Evolutionary conservation across 2,329 filamentous ascomycete genomes (phyloP).

Genomic region (Coniochaeta hoffmannii): DNA sequence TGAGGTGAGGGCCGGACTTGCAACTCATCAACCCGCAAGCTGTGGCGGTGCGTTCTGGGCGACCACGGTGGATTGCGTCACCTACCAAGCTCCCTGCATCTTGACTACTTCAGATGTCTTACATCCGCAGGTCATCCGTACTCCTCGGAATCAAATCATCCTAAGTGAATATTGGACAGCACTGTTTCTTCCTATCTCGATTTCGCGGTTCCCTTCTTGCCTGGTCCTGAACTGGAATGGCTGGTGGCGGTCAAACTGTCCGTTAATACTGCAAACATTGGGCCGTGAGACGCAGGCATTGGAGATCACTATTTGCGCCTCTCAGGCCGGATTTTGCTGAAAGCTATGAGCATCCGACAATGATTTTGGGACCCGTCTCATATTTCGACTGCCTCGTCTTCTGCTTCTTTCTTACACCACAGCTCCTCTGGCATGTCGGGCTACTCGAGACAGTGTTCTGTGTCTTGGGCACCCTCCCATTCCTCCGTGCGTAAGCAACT

Average conservation of each 20-base stretch:
- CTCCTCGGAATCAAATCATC: too few species aligned
- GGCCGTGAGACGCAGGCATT: too few species aligned
- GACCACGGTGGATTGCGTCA: background rate
- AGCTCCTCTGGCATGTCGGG: slow-evolving; percentile 62
- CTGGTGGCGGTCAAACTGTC: too few species aligned
- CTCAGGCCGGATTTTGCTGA: background rate
- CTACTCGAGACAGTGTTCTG: slow-evolving; percentile 50
- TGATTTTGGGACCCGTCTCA: slow-evolving; percentile 69
- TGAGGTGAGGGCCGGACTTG: too few species aligned
- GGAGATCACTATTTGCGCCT: too few species aligned
- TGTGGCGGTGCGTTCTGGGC: background rate
- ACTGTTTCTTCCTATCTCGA: too few species aligned
- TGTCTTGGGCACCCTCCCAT: slow-evolving; percentile 57
- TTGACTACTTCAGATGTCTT: background rate
- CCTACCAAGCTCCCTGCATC: too few species aligned
- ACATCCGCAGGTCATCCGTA: too few species aligned
- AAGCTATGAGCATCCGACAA: slow-evolving; percentile 21
- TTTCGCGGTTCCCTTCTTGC: too few species aligned
- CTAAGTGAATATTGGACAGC: too few species aligned
- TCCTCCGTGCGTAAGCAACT: slow-evolving; percentile 46
- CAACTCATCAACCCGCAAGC: background rate
- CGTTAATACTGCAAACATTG: too few species aligned
- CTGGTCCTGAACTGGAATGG: too few species aligned
- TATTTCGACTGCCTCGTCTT: slow-evolving; percentile 72
- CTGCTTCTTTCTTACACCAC: slow-evolving; percentile 60